phyloP scores from a whole-genome alignment of 148 eudicot genomes.

The Amaranthus cruentus region DNA sequence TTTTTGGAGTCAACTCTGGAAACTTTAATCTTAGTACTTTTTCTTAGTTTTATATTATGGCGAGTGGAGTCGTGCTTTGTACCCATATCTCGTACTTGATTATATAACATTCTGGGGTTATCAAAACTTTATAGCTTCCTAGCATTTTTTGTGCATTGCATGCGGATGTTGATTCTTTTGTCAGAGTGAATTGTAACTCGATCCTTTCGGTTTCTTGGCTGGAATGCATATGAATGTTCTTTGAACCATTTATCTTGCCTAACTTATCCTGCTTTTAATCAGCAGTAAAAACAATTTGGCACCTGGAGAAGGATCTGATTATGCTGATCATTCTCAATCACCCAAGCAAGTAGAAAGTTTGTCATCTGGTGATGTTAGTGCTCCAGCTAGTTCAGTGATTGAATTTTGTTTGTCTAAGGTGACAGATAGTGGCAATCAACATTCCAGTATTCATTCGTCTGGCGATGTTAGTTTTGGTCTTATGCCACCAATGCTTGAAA shows the following conservation, averaged over 20 bases:
- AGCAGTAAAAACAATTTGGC: conserved; percentile 43
- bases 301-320: conserved; percentile 47
- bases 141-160: neutral
- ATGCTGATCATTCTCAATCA: conserved; percentile 38
- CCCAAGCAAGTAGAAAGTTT: conserved; percentile 37
- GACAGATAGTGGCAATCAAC: conserved; percentile 37
- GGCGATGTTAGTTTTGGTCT: conserved; percentile 50
- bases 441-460: conserved; percentile 42
- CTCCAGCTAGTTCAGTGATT: conserved; percentile 36
- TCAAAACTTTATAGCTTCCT: neutral
- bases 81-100: too few species aligned
- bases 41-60: too few species aligned
- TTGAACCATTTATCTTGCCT: neutral
- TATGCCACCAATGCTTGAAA: conserved; percentile 52
- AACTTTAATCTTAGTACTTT: too few species aligned
- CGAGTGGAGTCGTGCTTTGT: too few species aligned
- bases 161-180: neutral
- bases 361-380: conserved; percentile 37
- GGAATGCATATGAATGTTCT: neutral
- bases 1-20: too few species aligned
- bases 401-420: conserved; percentile 55
- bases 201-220: neutral
- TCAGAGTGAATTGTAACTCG: neutral
- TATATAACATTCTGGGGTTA: neutral
- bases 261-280: conserved; percentile 14